phyloP scores from a whole-genome alignment of 768 basidiomycete species.

The Psilocybe subaeruginosa region DNA sequence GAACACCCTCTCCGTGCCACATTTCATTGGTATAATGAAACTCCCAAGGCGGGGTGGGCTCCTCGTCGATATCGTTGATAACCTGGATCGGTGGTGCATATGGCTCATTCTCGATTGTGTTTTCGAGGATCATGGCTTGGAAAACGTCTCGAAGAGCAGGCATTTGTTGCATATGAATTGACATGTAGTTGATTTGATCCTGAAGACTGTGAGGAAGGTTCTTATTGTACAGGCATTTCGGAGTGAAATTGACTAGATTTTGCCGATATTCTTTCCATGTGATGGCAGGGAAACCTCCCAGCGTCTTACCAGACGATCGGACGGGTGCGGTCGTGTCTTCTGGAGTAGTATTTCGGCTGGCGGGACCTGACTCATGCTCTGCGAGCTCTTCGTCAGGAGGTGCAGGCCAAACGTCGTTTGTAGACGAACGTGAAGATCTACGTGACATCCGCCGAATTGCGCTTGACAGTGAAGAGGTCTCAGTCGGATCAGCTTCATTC shows the following conservation, averaged over 20 bases:
- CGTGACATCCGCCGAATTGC: slow-evolving; percentile 8
- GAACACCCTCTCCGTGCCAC: slow-evolving; percentile 73
- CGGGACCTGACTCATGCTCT: slow-evolving; percentile 4
- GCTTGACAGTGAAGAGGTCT: background rate
- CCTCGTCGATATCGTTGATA: slow-evolving; percentile 67
- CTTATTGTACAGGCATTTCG: slow-evolving; percentile 37
- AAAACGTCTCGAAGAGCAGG: slow-evolving; percentile 57
- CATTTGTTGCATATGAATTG: slow-evolving; percentile 39
- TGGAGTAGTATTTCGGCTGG: slow-evolving; percentile 22
- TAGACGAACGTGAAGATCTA: slow-evolving; percentile 15
- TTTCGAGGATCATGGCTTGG: slow-evolving; percentile 65
- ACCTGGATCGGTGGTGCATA: slow-evolving; percentile 70
- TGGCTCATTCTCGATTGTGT: slow-evolving; percentile 68
- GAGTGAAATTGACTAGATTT: slow-evolving; percentile 34
- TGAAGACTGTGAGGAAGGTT: slow-evolving; percentile 68
- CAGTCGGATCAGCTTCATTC: background rate
- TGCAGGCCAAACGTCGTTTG: background rate
- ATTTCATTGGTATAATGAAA: slow-evolving; percentile 87
- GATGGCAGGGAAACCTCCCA: slow-evolving; percentile 38
- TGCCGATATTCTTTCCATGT: slow-evolving; percentile 41
- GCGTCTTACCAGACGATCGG: slow-evolving; percentile 17
- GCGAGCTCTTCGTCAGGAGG: slow-evolving; percentile 5
- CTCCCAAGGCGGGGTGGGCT: slow-evolving; percentile 80
- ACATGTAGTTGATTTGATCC: slow-evolving; percentile 64
- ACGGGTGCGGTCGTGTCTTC: slow-evolving; percentile 10